Evolutionary conservation across 1,139 yeast species (phyloP), one percentile per base, ranked within the genome.

Genomic region (Magnusiomyces paraingens): DNA sequence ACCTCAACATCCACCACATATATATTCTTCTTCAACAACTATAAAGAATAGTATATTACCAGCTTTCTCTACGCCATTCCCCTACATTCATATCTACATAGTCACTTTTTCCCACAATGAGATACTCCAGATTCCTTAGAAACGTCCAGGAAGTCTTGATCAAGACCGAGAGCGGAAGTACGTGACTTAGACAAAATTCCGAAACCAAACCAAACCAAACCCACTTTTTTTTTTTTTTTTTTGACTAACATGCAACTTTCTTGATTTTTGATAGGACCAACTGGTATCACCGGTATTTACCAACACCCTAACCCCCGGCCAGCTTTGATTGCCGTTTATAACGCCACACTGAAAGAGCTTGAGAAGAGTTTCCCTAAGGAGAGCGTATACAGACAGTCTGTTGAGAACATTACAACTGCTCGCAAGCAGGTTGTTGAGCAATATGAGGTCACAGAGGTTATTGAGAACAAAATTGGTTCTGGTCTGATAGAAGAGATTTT

Each of bases 281-380:
- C 95, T 41, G 96, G 96, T 62, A 66, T 88, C 58, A 79, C 95
- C 6, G 95, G 95, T 1, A 69, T 88, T 58, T 77, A 74, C 67
- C 86, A 84, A 66, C 95, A 87, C 67, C 95, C 95, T 55, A 79
- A 84, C 68, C 95, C 96, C 55, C 81, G 89, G 69, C 93, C 94
- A 2, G 87, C 91, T 2, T 76, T 88, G 63, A 73, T 82, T 56
- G 79, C 86, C 52, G 75, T 87, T 50, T 88, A 88, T 73, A 79
- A 79, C 61, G 81, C 84, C 56, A 88, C 96, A 1, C 74, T 88
- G 63, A 70, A 73, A 47, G 76, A 80, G 50, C 74, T 88, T 62
- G 72, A 77, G 49, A 73, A 73, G 36, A 79, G 81, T 62, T 83
- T 83, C 68, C 96, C 96, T 38, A 70, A 78, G 54, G 79, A 81